These are phyloP conservation scores for Anethum foeniculum DNA, from an alignment of 140 eudicot species.

Conservation along the genomic window DNA sequence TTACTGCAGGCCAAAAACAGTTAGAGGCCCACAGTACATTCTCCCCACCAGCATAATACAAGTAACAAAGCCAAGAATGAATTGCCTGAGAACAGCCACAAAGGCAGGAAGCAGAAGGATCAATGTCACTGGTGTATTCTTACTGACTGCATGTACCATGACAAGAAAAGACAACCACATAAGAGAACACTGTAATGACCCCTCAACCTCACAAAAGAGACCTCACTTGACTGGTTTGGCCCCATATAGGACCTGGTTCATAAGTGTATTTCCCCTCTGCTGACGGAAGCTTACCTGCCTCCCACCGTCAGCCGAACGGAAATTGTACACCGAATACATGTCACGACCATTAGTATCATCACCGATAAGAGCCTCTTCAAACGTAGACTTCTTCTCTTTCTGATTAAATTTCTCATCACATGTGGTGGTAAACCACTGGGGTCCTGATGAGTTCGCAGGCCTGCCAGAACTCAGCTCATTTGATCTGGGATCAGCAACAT, in stretches of 20 bases:
- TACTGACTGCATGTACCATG: not conserved
- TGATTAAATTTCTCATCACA: conserved; percentile 20
- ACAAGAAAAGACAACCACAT: too few species aligned
- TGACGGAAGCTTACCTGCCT: conserved; percentile 25
- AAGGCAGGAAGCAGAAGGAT: not conserved
- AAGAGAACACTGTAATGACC: too few species aligned
- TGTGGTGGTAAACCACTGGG: conserved; percentile 26
- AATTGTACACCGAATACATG: conserved; percentile 30
- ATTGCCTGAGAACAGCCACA: conserved; percentile 51
- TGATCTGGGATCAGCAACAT: conserved; percentile 18
- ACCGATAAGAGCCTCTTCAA: conserved; percentile 22
- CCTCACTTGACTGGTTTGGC: conserved; percentile 31
- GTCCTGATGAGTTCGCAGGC: conserved; percentile 30
- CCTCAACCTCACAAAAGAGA: not conserved
- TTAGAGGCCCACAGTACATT: conserved; percentile 5
- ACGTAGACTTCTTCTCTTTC: conserved; percentile 11
- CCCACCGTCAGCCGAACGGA: conserved; percentile 28
- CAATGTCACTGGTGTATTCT: not conserved
- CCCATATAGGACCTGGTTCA: conserved; percentile 31
- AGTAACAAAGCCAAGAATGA: conserved; percentile 95
- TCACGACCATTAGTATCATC: conserved; percentile 25
- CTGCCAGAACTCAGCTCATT: conserved; percentile 30
- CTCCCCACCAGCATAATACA: conserved; percentile 20
- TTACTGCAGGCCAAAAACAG: not conserved
- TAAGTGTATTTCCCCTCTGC: conserved; percentile 29